Conservation (phyloP, 169 alveolate species). For the Plasmodium knowlesi region DNA sequence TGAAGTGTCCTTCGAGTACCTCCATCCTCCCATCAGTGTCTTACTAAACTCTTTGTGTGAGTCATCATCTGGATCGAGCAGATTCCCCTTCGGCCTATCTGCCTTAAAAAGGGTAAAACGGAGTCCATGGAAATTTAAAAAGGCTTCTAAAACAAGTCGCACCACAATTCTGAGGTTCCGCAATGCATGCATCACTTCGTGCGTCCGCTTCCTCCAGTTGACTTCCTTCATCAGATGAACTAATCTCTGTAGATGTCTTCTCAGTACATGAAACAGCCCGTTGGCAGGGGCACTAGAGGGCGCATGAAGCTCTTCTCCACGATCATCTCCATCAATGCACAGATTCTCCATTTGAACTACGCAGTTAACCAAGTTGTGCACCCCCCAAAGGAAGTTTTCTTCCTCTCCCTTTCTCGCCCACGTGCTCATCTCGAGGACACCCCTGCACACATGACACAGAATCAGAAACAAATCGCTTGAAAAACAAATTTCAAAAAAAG, state of each 20-base stretch:
- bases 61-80: neutral
- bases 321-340: conserved; percentile 3
- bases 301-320: neutral
- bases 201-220: neutral
- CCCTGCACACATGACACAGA: conserved; percentile 21
- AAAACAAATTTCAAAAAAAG: conserved; percentile 54
- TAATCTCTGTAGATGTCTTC: conserved; percentile 7
- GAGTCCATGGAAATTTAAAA: conserved; percentile 20
- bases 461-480: conserved; percentile 45
- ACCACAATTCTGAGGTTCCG: conserved; percentile 2
- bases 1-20: neutral
- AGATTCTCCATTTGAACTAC: neutral
- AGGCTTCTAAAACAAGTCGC: conserved; percentile 15
- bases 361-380: neutral
- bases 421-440: conserved; percentile 18
- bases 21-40: neutral
- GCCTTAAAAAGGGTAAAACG: neutral
- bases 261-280: neutral
- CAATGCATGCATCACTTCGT: conserved; percentile 20
- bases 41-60: neutral
- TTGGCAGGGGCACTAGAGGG: neutral
- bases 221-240: neutral
- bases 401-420: conserved; percentile 9
- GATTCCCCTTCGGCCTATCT: neutral
- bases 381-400: neutral